phyloP scores from a whole-genome alignment of 306 rosid species.

The Casuarina cunninghamiana region DNA sequence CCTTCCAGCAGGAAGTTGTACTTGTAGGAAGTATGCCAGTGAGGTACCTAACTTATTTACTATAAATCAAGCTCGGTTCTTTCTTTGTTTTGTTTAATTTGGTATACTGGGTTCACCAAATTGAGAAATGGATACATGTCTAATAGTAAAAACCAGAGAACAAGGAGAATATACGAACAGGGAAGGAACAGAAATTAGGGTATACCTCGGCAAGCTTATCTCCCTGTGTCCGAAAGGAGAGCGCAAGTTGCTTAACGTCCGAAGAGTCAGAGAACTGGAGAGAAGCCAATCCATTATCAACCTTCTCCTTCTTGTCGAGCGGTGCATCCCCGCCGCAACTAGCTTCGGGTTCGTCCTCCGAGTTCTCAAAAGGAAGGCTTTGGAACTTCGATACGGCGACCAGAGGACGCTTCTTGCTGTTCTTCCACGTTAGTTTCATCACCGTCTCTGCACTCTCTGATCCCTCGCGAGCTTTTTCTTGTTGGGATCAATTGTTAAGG shows the following conservation, averaged over 20 bases:
- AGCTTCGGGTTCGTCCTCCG: neutral
- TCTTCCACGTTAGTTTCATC: conserved; percentile 58
- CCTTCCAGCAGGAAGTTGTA: neutral
- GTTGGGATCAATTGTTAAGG: too few relatives aligned
- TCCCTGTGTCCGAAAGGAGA: conserved; percentile 48
- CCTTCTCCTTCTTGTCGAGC: neutral
- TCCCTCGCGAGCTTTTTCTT: neutral
- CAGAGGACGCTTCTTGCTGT: conserved; percentile 37
- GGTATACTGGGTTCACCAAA: neutral
- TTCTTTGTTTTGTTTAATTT: neutral
- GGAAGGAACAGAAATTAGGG: neutral
- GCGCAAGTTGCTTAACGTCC: conserved; percentile 29
- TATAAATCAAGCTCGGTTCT: neutral
- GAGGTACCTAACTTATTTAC: neutral
- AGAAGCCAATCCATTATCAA: neutral
- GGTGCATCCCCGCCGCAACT: neutral
- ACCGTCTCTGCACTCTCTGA: neutral
- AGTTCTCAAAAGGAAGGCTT: conserved; percentile 43
- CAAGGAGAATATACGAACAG: neutral
- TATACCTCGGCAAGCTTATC: conserved; percentile 45
- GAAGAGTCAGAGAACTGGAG: conserved; percentile 9
- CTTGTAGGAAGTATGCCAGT: too few relatives aligned
- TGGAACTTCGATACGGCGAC: conserved; percentile 30
- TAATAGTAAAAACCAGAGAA: neutral
- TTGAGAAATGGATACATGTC: neutral